Evolutionary conservation across 2,329 filamentous ascomycete genomes (phyloP), one percentile per base, ranked within the genome.

Genomic region (Pseudocercospora musae): DNA sequence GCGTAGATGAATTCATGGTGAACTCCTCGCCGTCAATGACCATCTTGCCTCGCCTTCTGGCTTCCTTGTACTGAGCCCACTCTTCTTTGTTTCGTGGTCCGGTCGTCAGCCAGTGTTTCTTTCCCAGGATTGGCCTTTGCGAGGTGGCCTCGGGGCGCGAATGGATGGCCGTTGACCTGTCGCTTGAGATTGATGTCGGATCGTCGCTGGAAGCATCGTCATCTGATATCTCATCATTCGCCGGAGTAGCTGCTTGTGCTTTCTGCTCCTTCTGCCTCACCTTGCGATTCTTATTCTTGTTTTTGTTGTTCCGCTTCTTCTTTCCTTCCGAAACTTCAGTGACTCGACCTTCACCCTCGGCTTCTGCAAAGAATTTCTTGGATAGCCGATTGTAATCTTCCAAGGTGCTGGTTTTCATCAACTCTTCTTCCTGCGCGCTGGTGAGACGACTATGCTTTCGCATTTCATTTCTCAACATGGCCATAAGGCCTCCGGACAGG

Each of bases 201-300:
- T 18, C n/a, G 8, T 20, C n/a, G n/a, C 20, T 46, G n/a, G n/a
- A 8, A 1, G 2, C 8, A 11, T 21, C 20, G n/a, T 46, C n/a
- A 11, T 46, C n/a, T 20, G 42, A 21, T 3, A 11, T 13, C 10
- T 9, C 2, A 6, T 21, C 42, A 46, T 46, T 21, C n/a, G 20
- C n/a, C 1, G 31, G 11, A 33, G 31, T 13, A 46, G 42, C 4
- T 4, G n/a, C 42, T 21, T 18, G 20, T 20, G 42, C 25, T n/a
- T 29, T 60, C n/a, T 50, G n/a, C 13, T 44, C 49, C n/a, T 60
- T 60, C 49, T 56, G 33, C 49, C 33, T 60, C 42, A 55, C 18
- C 25, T 56, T 56, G 20, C 58, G 49, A 46, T 60, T 60, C 50
- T 60, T 60, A 50, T 55, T 59, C 46, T 59, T 59, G 50, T 60